A percentile compares a stretch with the other conserved stretches of the same genome.
Evolutionary conservation across 352 stramenopile genomes (phyloP).

Genomic region (Phytopythium vexans): DNA sequence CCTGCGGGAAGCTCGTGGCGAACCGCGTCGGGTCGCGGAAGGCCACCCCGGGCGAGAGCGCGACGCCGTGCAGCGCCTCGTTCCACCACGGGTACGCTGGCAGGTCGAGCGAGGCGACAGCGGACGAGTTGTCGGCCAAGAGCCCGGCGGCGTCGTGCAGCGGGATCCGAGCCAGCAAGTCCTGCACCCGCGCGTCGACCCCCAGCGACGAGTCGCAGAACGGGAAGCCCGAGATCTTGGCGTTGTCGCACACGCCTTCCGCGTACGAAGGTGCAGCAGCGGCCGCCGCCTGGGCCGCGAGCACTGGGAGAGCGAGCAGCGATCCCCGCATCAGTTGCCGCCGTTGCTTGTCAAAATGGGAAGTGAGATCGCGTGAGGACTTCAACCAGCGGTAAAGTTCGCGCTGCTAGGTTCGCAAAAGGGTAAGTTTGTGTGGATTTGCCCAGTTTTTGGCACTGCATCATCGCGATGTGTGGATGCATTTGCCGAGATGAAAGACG

Average conservation of each 20-base stretch:
- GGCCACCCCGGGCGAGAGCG: constrained; percentile 55
- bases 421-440: too few relatives aligned
- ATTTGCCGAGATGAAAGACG: too few relatives aligned
- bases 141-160: constrained; percentile 67
- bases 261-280: constrained; percentile 16
- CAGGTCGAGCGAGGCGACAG: constrained; percentile 27
- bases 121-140: constrained; percentile 57
- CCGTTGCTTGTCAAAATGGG: constrained; percentile 10
- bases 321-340: not conserved
- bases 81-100: constrained; percentile 88
- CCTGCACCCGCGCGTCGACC: constrained; percentile 55
- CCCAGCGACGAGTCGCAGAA: constrained; percentile 65
- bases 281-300: not conserved
- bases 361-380: too few relatives aligned
- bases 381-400: too few relatives aligned
- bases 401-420: too few relatives aligned
- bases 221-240: constrained; percentile 34
- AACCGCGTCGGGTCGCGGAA: constrained; percentile 47
- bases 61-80: constrained; percentile 87
- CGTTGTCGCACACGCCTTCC: constrained; percentile 50
- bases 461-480: too few relatives aligned
- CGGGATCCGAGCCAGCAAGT: constrained; percentile 63
- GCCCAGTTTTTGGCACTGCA: too few relatives aligned
- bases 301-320: constrained; percentile 3
- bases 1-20: constrained; percentile 90